Evolutionary conservation across 495 filamentous ascomycete genomes (phyloP).

Genomic region (Penicillium samsonianum): DNA sequence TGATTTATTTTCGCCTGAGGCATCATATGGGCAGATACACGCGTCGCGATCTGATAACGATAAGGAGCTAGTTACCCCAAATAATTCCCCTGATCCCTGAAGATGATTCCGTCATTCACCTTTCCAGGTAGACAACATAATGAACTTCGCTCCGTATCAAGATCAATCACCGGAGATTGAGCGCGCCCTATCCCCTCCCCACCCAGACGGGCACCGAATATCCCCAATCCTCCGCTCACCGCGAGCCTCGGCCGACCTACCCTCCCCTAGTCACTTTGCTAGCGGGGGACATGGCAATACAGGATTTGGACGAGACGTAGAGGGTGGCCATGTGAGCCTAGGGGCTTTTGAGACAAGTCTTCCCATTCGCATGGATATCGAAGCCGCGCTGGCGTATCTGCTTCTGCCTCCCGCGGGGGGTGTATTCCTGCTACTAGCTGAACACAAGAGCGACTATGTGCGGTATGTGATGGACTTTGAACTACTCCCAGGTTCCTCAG

Average conservation of each 20-base stretch:
- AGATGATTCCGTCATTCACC: conserved; percentile 5
- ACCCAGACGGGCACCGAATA: conserved; percentile 43
- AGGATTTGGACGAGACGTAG: conserved; percentile 40
- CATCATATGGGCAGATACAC: conserved; percentile 1
- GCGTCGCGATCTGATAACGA: conserved; percentile 30
- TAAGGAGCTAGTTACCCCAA: conserved; percentile 21
- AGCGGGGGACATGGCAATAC: conserved; percentile 38
- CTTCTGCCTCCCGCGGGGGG: conserved; percentile 83
- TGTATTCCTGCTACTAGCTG: conserved; percentile 78
- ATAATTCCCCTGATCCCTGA: conserved; percentile 6
- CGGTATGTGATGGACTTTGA: conserved; percentile 56
- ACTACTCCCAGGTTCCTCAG: background rate
- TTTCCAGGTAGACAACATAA: conserved; percentile 31
- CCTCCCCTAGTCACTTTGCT: conserved; percentile 45
- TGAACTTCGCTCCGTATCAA: conserved; percentile 98
- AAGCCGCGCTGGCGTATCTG: conserved; percentile 90
- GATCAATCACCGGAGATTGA: conserved; percentile 76
- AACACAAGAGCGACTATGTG: conserved; percentile 96
- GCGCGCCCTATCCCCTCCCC: conserved; percentile 69
- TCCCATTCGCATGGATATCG: conserved; percentile 79
- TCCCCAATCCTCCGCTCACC: conserved; percentile 51
- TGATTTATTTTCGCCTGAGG: conserved; percentile 23
- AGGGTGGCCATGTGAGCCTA: conserved; percentile 65
- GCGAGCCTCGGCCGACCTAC: conserved; percentile 40
- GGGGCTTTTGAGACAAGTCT: conserved; percentile 77